A percentile compares a stretch with the other conserved stretches of the same genome.
Evolutionary conservation across 2,329 filamentous ascomycete species (phyloP).

Genomic region (Fusarium sp.): DNA sequence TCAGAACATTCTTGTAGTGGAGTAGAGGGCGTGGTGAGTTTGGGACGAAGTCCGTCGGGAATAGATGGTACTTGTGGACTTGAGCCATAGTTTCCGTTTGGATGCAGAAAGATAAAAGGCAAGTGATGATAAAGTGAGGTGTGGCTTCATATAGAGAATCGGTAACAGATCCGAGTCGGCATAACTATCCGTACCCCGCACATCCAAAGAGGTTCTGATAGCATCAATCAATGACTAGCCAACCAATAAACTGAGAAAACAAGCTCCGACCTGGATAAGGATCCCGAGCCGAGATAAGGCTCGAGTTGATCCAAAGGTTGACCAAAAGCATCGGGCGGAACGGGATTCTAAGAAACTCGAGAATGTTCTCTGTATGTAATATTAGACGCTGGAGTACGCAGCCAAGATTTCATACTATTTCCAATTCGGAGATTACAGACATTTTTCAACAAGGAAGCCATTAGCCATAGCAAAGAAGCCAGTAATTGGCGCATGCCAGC

Average conservation of each 20-base stretch:
- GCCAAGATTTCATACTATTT: not conserved
- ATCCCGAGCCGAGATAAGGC: not conserved
- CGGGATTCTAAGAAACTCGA: not conserved
- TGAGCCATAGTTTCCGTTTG: slow-evolving; percentile 22
- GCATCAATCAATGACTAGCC: not conserved
- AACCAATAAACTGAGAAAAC: not conserved
- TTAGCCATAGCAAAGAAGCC: too few species aligned
- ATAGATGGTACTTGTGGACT: slow-evolving; percentile 54
- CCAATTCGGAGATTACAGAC: not conserved
- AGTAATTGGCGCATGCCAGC: too few species aligned
- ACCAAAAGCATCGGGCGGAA: not conserved
- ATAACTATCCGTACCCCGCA: slow-evolving; percentile 6
- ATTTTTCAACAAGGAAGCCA: not conserved
- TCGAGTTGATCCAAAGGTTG: not conserved
- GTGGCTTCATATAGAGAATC: not conserved
- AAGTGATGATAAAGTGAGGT: not conserved
- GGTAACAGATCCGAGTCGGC: slow-evolving; percentile 26
- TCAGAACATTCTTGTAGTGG: slow-evolving; percentile 56
- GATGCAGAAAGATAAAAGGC: too few species aligned
- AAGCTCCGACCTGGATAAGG: not conserved
- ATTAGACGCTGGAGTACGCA: not conserved
- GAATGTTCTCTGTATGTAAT: not conserved
- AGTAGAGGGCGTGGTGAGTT: slow-evolving; percentile 65
- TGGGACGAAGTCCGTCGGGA: slow-evolving; percentile 59
- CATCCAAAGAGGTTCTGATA: not conserved